phyloP scores from a whole-genome alignment of 2,329 filamentous ascomycete genomes.

The Rugonectria rugulosa region DNA sequence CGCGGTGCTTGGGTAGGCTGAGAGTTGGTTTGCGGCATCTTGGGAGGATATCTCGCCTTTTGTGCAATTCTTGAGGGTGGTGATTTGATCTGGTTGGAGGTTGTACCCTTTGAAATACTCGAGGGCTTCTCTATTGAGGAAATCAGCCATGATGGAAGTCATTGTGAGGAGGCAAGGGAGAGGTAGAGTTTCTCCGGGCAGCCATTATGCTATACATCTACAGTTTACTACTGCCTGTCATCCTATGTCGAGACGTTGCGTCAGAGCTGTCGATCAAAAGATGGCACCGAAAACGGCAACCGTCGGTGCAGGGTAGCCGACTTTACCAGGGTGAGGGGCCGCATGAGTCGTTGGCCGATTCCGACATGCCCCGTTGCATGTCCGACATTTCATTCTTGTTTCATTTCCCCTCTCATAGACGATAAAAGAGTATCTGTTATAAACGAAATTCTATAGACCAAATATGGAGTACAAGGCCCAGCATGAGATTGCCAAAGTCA shows the following conservation, averaged over 20 bases:
- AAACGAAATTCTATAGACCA: not conserved
- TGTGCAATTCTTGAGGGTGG: conserved; percentile 6
- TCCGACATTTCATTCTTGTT: not conserved
- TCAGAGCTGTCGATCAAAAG: not conserved
- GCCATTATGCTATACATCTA: too few relatives aligned
- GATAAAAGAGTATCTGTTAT: not conserved
- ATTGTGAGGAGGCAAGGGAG: not conserved
- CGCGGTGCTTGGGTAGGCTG: not conserved
- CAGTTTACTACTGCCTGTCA: too few relatives aligned
- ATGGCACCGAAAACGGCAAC: not conserved
- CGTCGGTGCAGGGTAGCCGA: conserved; percentile 5
- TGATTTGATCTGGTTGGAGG: conserved; percentile 1
- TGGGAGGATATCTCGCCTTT: not conserved
- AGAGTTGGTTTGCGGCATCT: not conserved
- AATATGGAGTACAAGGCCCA: conserved; percentile 52
- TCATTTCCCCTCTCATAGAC: not conserved
- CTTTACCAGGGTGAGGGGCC: not conserved
- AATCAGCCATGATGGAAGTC: not conserved
- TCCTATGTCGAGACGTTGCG: not conserved
- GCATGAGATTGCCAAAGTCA: conserved; percentile 36
- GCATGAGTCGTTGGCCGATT: not conserved
- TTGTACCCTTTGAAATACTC: not conserved
- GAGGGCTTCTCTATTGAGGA: not conserved
- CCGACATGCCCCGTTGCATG: not conserved
- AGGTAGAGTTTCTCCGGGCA: not conserved